These are phyloP conservation scores for Amanita thiersii DNA, from an alignment of 768 basidiomycete species.

Conservation along the genomic window DNA sequence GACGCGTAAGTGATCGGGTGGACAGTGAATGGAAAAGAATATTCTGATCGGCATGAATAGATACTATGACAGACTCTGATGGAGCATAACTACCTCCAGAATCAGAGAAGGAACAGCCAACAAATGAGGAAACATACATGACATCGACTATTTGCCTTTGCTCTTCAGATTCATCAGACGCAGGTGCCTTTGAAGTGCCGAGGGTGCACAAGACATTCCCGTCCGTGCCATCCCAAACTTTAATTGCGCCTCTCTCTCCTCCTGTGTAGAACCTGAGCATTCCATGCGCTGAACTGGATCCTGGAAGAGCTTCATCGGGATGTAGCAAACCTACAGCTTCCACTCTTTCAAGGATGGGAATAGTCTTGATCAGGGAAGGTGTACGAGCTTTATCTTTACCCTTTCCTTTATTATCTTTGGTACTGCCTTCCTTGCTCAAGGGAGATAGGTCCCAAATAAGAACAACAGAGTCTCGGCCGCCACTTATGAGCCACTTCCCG, in stretches of 20 bases:
- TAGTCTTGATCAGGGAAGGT: constrained; percentile 66
- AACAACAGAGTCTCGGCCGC: constrained; percentile 89
- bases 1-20: constrained; percentile 58
- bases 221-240: constrained; percentile 74
- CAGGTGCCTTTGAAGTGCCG: constrained; percentile 38
- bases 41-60: constrained; percentile 94
- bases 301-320: constrained; percentile 38
- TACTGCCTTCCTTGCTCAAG: constrained; percentile 16
- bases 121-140: constrained; percentile 47
- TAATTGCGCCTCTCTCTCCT: constrained; percentile 82
- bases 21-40: constrained; percentile 83
- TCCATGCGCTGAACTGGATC: constrained; percentile 28
- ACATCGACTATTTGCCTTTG: constrained; percentile 79
- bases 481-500: constrained; percentile 85
- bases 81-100: constrained; percentile 53
- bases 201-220: constrained; percentile 57
- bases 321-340: constrained; percentile 76
- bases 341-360: constrained; percentile 77
- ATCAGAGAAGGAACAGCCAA: constrained; percentile 12
- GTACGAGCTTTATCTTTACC: constrained; percentile 36
- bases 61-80: constrained; percentile 55
- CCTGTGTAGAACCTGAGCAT: constrained; percentile 75
- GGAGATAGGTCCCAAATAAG: constrained; percentile 81
- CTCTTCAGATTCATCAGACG: constrained; percentile 54
- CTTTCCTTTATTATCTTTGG: constrained; percentile 36